Percentiles rank a stretch among this genome's conserved stretches.
Conservation (phyloP, 371 early-diverging fungal genomes). For the Phascolomyces articulosus region DNA sequence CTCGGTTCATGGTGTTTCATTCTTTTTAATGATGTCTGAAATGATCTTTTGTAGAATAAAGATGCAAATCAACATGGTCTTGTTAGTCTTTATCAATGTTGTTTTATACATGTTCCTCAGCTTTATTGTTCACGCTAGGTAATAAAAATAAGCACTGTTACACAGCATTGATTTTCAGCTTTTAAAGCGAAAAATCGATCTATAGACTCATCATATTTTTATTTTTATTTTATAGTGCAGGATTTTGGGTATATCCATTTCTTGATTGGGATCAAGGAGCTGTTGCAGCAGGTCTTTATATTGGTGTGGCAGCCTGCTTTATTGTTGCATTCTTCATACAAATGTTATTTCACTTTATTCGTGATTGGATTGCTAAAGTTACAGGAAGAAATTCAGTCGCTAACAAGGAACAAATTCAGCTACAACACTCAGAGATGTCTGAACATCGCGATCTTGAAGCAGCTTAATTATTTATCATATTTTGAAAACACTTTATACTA, state of each 20-base stretch:
- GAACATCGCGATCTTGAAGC: background rate
- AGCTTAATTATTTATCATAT: background rate
- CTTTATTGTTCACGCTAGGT: slow-evolving; percentile 47
- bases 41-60: slow-evolving; percentile 55
- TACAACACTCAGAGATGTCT: background rate
- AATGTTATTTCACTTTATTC: slow-evolving; percentile 40
- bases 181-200: too few species aligned
- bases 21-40: slow-evolving; percentile 52
- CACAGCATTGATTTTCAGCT: background rate
- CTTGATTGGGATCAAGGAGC: slow-evolving; percentile 55
- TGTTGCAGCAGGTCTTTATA: slow-evolving; percentile 43
- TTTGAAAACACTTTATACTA: background rate
- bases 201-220: background rate
- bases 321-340: slow-evolving; percentile 46
- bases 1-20: slow-evolving; percentile 58
- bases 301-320: slow-evolving; percentile 40
- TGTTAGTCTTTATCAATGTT: slow-evolving; percentile 39
- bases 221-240: slow-evolving; percentile 10
- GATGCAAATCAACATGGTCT: slow-evolving; percentile 38
- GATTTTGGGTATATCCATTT: slow-evolving; percentile 59
- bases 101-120: slow-evolving; percentile 55
- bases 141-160: slow-evolving; percentile 9
- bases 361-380: slow-evolving; percentile 34
- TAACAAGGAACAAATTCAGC: background rate
- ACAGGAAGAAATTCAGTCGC: slow-evolving; percentile 2